Base-by-base conservation (phyloP, 352 stramenopile genomes). In the Phytophthora idaei region DNA sequence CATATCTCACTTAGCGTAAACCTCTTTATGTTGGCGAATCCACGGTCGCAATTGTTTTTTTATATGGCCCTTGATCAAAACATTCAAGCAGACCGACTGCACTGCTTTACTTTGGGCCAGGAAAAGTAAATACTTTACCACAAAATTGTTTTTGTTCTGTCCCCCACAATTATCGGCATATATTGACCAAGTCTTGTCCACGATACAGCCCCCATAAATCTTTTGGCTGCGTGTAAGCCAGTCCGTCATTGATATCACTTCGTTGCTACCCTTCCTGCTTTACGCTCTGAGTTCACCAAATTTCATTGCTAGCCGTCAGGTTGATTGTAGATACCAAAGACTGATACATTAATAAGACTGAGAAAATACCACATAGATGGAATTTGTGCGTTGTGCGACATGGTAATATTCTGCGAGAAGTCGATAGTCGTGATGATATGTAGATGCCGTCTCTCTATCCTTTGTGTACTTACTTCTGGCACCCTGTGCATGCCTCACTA, bases 221-320 rank as follows among this genome's bases (percentile, higher is more conserved):
- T 61, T 51, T 3, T 21, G 55, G 25, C 32, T 64, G 12, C 52
- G 25, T 15, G 31, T 32, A 34, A 61, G 62, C 12, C 6, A 17
- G 29, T 65, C 48, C 1, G 68, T 46, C 50, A 73, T 55, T 6
- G 65, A 58, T 21, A 68, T 68, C 4, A 73, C 54, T 37, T 73
- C 57, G 7, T 46, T 73, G 29, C 34, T 48, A 1, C 48, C 54
- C 29, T 68, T 68, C 21, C 49, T 57, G 48, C 31, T 45, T 56
- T 64, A 1, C 55, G 42, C 44, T 65, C 34, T 4, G 25, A 57
- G 25, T 73, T 69, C 14, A 65, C 41, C 5, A 52, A 39, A 42
- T 64, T 68, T 9, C 46, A 58, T 27, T 67, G 53, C 14, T 57
- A 29, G 4, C 48, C 39, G 21, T 53, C 41, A 0, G 42, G 34